Evolutionary conservation across 768 basidiomycete species (phyloP).

Genomic region (Melanogaster broomeanus): DNA sequence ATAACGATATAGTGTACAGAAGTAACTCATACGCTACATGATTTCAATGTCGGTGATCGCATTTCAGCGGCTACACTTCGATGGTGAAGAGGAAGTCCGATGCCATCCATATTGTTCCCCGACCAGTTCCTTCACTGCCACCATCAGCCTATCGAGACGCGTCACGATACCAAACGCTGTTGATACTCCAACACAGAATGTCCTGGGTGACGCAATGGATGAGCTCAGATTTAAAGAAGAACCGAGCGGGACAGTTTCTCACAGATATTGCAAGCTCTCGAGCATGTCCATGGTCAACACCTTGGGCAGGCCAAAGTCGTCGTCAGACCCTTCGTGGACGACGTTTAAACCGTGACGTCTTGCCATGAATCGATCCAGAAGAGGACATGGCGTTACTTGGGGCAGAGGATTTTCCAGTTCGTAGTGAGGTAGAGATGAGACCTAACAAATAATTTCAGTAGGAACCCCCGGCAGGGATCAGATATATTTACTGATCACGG

Average conservation of each 20-base stretch:
- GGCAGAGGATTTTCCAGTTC: conserved; percentile 76
- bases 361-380: conserved; percentile 47
- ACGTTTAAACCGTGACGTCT: conserved; percentile 62
- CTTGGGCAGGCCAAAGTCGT: conserved; percentile 72
- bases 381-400: conserved; percentile 82
- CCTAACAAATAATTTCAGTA: conserved; percentile 38
- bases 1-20: not conserved
- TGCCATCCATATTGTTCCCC: conserved; percentile 83
- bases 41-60: conserved; percentile 35
- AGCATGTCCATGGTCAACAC: conserved; percentile 72
- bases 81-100: conserved; percentile 39
- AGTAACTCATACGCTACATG: too few relatives aligned
- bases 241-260: conserved; percentile 33
- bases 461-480: not conserved
- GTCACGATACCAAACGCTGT: conserved; percentile 69
- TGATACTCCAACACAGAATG: conserved; percentile 73
- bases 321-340: conserved; percentile 69
- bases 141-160: conserved; percentile 74
- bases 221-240: conserved; percentile 6
- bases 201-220: conserved; percentile 35
- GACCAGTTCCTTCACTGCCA: conserved; percentile 82
- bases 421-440: conserved; percentile 75
- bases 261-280: conserved; percentile 79
- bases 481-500: conserved; percentile 65
- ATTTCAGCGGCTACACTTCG: conserved; percentile 27